Evolutionary conservation across 495 filamentous ascomycete species (phyloP).

Genomic region (Ascobolus immersus): DNA sequence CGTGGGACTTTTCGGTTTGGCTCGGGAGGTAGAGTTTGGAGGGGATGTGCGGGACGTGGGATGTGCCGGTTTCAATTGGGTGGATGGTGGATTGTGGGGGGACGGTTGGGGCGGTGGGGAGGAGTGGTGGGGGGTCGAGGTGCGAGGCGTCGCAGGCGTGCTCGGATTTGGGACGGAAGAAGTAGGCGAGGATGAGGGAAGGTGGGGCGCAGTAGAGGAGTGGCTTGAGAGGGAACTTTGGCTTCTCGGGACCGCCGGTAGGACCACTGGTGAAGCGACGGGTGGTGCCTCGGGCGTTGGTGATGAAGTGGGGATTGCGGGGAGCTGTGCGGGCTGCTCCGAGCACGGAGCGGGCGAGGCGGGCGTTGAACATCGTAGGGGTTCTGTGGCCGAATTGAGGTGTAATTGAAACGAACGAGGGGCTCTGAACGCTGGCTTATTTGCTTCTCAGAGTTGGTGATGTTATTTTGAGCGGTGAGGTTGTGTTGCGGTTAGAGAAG

Average conservation of each 20-base stretch:
- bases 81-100: conserved; percentile 7
- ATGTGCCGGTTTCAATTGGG: conserved; percentile 6
- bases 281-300: background rate
- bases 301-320: background rate
- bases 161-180: conserved; percentile 3
- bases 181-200: background rate
- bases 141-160: conserved; percentile 3
- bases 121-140: conserved; percentile 18
- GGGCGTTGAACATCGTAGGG: background rate
- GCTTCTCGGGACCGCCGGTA: background rate
- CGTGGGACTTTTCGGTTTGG: conserved; percentile 28
- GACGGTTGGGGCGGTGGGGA: conserved; percentile 7
- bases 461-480: too few species aligned
- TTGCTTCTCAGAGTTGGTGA: too few species aligned
- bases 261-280: background rate
- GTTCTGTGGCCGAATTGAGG: background rate
- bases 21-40: conserved; percentile 22
- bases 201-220: background rate
- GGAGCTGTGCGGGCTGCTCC: background rate
- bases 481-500: too few species aligned
- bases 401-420: background rate
- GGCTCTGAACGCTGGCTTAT: too few species aligned
- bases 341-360: background rate
- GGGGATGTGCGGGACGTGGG: conserved; percentile 18
- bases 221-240: background rate